phyloP scores from a whole-genome alignment of 2,329 filamentous ascomycete species.

The Nigrograna mackinnonii region DNA sequence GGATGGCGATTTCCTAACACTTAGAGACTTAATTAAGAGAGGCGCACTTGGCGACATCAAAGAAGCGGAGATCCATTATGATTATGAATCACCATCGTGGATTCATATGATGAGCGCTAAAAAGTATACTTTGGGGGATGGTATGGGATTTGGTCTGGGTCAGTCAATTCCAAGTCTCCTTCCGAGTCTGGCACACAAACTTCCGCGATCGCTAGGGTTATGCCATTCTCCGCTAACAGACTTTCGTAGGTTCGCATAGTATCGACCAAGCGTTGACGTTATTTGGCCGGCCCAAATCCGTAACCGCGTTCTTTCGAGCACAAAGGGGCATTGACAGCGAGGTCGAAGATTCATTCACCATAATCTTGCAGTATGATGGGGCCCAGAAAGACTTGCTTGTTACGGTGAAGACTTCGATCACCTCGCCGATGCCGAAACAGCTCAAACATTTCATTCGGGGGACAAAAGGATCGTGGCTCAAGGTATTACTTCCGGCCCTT shows the following conservation, averaged over 20 bases:
- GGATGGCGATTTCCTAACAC: not conserved
- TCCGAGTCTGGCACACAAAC: too few relatives aligned
- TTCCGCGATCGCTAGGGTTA: too few relatives aligned
- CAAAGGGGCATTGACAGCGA: conserved; percentile 2
- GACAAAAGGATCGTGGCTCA: not conserved
- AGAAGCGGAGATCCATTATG: conserved; percentile 1
- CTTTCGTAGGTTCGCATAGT: not conserved
- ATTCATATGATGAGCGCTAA: not conserved
- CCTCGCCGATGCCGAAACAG: not conserved
- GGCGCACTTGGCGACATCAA: not conserved
- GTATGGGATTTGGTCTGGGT: not conserved
- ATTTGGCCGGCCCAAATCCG: conserved; percentile 2
- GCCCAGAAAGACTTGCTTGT: not conserved
- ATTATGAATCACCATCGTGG: not conserved
- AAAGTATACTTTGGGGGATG: not conserved
- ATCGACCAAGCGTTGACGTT: conserved; percentile 1
- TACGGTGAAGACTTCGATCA: not conserved
- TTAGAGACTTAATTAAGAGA: not conserved
- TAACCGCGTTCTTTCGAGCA: conserved; percentile 1
- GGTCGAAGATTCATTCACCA: conserved; percentile 7
- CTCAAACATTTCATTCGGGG: not conserved
- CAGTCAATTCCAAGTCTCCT: too few relatives aligned
- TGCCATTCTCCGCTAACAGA: not conserved
- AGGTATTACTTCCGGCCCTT: too few relatives aligned
- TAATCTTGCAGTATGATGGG: conserved; percentile 6